phyloP scores from a whole-genome alignment of 2,329 filamentous ascomycete genomes.

The Rutstroemia sydowiana region DNA sequence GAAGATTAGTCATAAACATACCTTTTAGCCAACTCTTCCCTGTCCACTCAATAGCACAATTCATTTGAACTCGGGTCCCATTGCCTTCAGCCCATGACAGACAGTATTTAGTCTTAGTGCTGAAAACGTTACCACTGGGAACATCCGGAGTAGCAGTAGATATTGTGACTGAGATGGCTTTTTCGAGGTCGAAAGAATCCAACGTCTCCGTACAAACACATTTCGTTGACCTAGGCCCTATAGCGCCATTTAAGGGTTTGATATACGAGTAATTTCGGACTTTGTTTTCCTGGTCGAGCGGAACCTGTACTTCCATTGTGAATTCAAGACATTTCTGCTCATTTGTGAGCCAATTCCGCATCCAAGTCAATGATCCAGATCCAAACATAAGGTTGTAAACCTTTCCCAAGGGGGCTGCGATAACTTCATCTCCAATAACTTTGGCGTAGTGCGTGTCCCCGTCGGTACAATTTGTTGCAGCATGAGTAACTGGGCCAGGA shows the following conservation, averaged over 20 bases:
- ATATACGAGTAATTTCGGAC: slow-evolving; percentile 77
- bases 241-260: slow-evolving; percentile 75
- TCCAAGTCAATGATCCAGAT: slow-evolving; percentile 67
- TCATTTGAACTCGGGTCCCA: slow-evolving; percentile 76
- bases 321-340: slow-evolving; percentile 90
- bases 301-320: slow-evolving; percentile 66
- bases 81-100: slow-evolving; percentile 88
- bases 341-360: slow-evolving; percentile 76
- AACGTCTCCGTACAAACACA: slow-evolving; percentile 81
- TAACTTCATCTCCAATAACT: slow-evolving; percentile 74
- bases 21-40: slow-evolving; percentile 98
- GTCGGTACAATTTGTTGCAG: slow-evolving; percentile 80
- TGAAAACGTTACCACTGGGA: slow-evolving; percentile 85
- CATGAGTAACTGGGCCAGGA: slow-evolving; percentile 76
- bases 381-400: slow-evolving; percentile 88
- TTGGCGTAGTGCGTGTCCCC: slow-evolving; percentile 74
- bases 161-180: slow-evolving; percentile 72
- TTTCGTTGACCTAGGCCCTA: slow-evolving; percentile 91
- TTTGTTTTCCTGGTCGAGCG: slow-evolving; percentile 67
- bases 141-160: slow-evolving; percentile 91
- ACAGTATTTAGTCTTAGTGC: slow-evolving; percentile 89
- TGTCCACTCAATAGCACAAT: slow-evolving; percentile 88
- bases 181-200: slow-evolving; percentile 82
- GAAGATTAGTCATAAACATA: slow-evolving; percentile 35
- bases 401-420: slow-evolving; percentile 83